Base-by-base conservation (phyloP, 2,329 filamentous ascomycete genomes). In the Paracamarosporium sp. region DNA sequence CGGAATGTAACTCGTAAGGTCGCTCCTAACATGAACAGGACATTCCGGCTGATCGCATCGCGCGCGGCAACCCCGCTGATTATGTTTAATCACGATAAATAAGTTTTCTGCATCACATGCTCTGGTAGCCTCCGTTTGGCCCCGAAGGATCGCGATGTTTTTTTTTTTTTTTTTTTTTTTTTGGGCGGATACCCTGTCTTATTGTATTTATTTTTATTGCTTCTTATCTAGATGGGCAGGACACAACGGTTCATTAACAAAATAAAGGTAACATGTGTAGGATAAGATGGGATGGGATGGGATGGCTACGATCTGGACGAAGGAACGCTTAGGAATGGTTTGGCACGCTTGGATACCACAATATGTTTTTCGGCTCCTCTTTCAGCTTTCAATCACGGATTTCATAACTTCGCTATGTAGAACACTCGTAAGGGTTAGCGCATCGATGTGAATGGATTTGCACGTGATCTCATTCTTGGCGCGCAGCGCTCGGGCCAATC, bases 21-120 rank as follows among this genome's bases (percentile, higher is more conserved):
- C 7, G 4, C 28, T 50, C 52, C 70, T 73, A 56, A 73, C 56
- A 28, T 35, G 1, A 45, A 7, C 35, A 83, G 80, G 79, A 82
- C 59, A 75, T 85, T 44, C 78, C 79, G 30, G 73, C 76, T 17
- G 76, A 79, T 55, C 80, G 77, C 24, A 72, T 83, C 41, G 81
- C 80, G 12, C 77, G 76, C 27, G 82, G 82, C 40, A 82, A 81
- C 59, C 81, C 82, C 17, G 76, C 78, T n/a, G 70, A 72, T 30
- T 54, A 57, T 30, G 50, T 53, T 44, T 57, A 25, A 51, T 43
- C 3, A 27, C 20, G n/a, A n/a, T 40, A 20, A 5, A 30, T 45
- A 45, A 48, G 47, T 46, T 52, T 40, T 30, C 30, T 44, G 43
- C 46, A 45, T 38, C 40, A 24, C 11, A n/a, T 56, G 15, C 22